Conservation (phyloP, 2,329 filamentous ascomycete genomes). For the Trichophyton simii region DNA sequence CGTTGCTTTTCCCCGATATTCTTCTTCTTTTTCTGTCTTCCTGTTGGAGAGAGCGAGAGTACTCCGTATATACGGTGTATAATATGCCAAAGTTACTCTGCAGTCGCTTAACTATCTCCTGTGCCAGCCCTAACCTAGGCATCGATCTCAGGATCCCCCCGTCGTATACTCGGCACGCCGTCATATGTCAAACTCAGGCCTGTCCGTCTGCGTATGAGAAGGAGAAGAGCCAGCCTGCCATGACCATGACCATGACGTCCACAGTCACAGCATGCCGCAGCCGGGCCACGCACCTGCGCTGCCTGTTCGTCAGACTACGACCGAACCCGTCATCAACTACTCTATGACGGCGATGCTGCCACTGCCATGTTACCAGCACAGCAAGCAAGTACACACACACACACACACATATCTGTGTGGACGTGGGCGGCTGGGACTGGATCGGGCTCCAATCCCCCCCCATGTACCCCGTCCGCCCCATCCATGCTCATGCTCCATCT, state of each 20-base stretch:
- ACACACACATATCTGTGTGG: background rate
- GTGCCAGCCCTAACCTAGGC: background rate
- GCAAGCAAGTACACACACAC: background rate
- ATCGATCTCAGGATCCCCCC: background rate
- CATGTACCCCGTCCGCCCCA: constrained; percentile 1
- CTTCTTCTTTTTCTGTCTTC: background rate
- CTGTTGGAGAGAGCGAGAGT: too few relatives aligned
- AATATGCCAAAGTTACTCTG: background rate
- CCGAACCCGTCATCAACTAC: too few relatives aligned
- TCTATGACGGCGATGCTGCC: too few relatives aligned
- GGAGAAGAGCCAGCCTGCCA: background rate
- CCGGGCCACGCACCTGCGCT: background rate
- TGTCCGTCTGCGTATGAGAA: background rate
- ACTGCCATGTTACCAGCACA: background rate
- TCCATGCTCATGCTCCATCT: constrained; percentile 2
- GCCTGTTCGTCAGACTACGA: too few relatives aligned
- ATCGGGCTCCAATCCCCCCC: background rate
- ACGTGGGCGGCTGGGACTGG: constrained; percentile 2
- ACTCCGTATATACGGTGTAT: too few relatives aligned
- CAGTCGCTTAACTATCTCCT: background rate
- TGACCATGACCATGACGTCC: background rate
- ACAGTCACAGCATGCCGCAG: background rate
- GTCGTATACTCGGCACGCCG: background rate
- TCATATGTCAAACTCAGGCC: too few relatives aligned
- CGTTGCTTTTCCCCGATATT: background rate